Evolutionary conservation across 2,329 filamentous ascomycete genomes (phyloP).

Genomic region (Penicillium sp.): DNA sequence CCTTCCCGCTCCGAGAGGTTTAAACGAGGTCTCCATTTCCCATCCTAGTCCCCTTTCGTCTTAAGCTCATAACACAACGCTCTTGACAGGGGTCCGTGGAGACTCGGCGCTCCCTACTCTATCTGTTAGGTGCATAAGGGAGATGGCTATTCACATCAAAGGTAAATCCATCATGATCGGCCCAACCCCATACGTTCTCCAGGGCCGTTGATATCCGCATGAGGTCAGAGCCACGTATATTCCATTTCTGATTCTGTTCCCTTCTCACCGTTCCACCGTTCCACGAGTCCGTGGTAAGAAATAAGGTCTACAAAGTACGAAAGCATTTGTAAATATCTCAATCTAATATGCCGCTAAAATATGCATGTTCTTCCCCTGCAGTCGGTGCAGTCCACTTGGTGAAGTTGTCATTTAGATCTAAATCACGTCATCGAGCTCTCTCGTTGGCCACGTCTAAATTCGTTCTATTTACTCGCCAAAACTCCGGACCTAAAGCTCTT

Average conservation of each 20-base stretch:
- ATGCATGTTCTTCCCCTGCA: slow-evolving; percentile 6
- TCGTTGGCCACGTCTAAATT: slow-evolving; percentile 8
- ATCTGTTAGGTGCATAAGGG: slow-evolving; percentile 14
- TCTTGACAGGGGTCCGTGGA: slow-evolving; percentile 10
- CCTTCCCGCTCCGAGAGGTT: neutral
- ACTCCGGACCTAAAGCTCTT: neutral
- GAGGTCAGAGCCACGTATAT: neutral
- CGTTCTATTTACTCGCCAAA: neutral
- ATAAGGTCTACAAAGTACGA: neutral
- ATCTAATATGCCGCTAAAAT: neutral
- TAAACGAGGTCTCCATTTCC: neutral
- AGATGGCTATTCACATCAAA: neutral
- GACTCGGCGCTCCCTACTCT: slow-evolving; percentile 12
- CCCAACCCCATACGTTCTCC: neutral
- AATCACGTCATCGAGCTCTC: slow-evolving; percentile 39
- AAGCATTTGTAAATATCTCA: neutral
- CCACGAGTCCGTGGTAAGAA: neutral
- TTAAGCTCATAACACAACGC: neutral
- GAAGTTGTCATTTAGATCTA: slow-evolving; percentile 32
- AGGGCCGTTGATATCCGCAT: neutral
- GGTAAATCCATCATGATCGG: neutral
- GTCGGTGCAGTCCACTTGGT: neutral
- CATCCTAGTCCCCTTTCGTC: neutral
- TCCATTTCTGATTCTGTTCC: neutral
- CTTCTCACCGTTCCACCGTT: neutral